These are phyloP conservation scores for Neostapfia colusana DNA, from an alignment of 176 grass and related monocot genomes.

Conservation along the genomic window DNA sequence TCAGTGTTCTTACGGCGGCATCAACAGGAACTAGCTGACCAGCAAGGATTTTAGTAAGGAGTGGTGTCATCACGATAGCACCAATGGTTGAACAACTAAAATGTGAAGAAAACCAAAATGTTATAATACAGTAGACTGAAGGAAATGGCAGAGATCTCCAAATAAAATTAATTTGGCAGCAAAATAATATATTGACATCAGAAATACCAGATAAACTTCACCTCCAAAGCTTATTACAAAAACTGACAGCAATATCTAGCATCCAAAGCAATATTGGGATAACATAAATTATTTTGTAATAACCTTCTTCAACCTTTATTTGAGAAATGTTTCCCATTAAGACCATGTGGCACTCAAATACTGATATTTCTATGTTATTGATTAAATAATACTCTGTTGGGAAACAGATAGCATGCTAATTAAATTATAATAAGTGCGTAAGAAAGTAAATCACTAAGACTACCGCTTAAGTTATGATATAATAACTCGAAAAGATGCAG, in stretches of 20 bases:
- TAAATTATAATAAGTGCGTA: constrained; percentile 1
- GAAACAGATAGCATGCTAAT: constrained; percentile 12
- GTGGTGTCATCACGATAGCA: constrained; percentile 96
- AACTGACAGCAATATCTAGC: neutral
- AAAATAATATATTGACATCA: constrained; percentile 6
- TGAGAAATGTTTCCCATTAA: constrained; percentile 4
- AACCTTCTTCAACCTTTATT: neutral
- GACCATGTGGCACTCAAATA: neutral
- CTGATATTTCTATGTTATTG: neutral
- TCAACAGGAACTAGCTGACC: constrained; percentile 96
- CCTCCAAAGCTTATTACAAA: neutral
- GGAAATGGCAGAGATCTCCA: neutral
- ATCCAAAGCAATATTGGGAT: constrained; percentile 14
- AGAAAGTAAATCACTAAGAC: constrained; percentile 14
- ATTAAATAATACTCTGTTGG: neutral
- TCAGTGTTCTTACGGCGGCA: constrained; percentile 73
- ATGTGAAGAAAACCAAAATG: constrained; percentile 22
- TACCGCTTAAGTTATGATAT: neutral
- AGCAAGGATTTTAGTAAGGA: constrained; percentile 87
- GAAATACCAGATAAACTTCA: constrained; percentile 16
- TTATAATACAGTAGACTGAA: constrained; percentile 30
- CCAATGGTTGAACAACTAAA: constrained; percentile 92
- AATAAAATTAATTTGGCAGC: constrained; percentile 19
- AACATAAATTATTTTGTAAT: neutral
- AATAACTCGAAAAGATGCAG: neutral